Percentiles rank a stretch among this genome's conserved stretches.
Evolutionary conservation across 805 yeast species (phyloP).

Genomic region (Yamadazyma sp.): DNA sequence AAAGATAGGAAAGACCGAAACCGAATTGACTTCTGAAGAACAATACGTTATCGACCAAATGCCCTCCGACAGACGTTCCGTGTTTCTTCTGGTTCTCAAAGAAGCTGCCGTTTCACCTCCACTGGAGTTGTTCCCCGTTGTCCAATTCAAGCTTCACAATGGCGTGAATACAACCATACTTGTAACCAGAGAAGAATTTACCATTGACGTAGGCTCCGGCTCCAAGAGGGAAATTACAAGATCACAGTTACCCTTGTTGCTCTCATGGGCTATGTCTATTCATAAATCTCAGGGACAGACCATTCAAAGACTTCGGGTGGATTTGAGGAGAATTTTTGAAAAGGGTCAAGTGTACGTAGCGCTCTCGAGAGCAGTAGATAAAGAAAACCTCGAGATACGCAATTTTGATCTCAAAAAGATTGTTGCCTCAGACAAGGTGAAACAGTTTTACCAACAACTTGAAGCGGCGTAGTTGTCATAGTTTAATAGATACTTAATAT

Average conservation of each 20-base stretch:
- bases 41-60: constrained; percentile 18
- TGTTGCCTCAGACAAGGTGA: constrained; percentile 34
- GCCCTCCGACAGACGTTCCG: constrained; percentile 24
- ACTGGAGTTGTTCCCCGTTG: constrained; percentile 40
- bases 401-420: constrained; percentile 63
- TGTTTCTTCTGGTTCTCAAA: constrained; percentile 22
- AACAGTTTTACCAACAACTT: constrained; percentile 28
- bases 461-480: constrained; percentile 7
- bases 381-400: constrained; percentile 61
- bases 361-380: constrained; percentile 70
- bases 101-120: constrained; percentile 17
- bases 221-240: constrained; percentile 34
- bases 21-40: constrained; percentile 20
- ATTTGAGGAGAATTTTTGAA: constrained; percentile 65
- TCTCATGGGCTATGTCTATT: constrained; percentile 83
- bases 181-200: constrained; percentile 32
- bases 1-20: constrained; percentile 22
- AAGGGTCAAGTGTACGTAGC: constrained; percentile 87
- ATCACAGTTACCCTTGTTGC: constrained; percentile 63
- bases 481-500: too few species aligned
- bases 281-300: constrained; percentile 90
- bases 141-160: constrained; percentile 40
- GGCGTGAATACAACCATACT: constrained; percentile 27
- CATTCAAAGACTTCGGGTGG: constrained; percentile 66
- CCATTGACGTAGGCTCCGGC: constrained; percentile 20